Evolutionary conservation across 2,329 filamentous ascomycete genomes (phyloP), one percentile per base, ranked within the genome.

Genomic region (Piedraia hortae): DNA sequence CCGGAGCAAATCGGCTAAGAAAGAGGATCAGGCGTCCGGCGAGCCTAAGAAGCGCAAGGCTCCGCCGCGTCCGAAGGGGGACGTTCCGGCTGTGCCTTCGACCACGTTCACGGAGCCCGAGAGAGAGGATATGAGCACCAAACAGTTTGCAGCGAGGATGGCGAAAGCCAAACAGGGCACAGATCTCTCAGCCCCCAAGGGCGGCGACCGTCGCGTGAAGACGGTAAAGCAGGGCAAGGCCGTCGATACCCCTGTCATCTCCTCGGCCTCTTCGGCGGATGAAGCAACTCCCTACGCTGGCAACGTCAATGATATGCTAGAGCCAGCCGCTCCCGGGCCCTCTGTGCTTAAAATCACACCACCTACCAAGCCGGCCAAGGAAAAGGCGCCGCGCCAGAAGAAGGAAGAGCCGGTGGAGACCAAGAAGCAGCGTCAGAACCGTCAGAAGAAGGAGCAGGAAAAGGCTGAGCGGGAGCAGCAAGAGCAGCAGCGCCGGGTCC

Each of bases 371-470:
- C 48, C 51, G 10, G 44, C 46, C 31, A 46, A 48, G 25, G 29
- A 45, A 15, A 45, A 58, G 40, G 60, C 68, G 48, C 53, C 60
- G 29, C 66, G 67, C 46, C 50, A 56, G 23, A 51, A 56, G 18
- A 54, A 47, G 25, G 41, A 61, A 31, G 65, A 74, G 44, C 57
- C 60, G 21, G 60, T 59, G 10, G 73, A 90, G 54, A 72, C 70
- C 10, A 91, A 91, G 69, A 91, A 91, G 56, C 75, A 89, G 53
- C 68, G 78, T 28, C 80, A 91, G 53, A 85, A 90, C 51, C 63
- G 69, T 34, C 65, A 71, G 53, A 91, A 90, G 63, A 66, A 62
- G 16, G 78, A 90, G 48, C 69, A 65, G 26, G 65, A 66, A 37
- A 85, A 75, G 55, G 53, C 56, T 14, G 56, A 62, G 26, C 65